Percentiles rank a stretch among this genome's conserved stretches.
phyloP scores from a whole-genome alignment of 805 yeast species.

The Wilhelminamyces savonicus region DNA sequence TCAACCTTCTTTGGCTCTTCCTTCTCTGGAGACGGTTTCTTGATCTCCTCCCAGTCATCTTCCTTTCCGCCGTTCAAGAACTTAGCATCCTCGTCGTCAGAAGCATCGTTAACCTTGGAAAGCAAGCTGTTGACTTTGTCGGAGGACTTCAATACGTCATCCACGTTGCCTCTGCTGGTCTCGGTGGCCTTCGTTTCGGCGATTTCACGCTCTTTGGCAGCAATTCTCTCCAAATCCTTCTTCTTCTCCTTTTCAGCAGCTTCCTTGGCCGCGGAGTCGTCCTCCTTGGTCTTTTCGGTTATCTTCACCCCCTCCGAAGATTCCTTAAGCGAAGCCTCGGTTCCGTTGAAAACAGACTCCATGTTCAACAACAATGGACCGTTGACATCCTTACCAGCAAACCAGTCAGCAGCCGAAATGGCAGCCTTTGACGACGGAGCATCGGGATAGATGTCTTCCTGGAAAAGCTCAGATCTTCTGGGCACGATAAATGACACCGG shows the following conservation, averaged over 20 bases:
- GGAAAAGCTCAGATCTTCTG: slow-evolving; percentile 88
- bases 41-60: slow-evolving; percentile 38
- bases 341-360: slow-evolving; percentile 76
- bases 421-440: slow-evolving; percentile 81
- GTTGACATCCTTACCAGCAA: slow-evolving; percentile 67
- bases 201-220: not conserved
- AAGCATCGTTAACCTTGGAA: slow-evolving; percentile 30
- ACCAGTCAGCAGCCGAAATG: slow-evolving; percentile 71
- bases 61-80: slow-evolving; percentile 17
- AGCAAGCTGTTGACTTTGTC: slow-evolving; percentile 28
- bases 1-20: slow-evolving; percentile 5
- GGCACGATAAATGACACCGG: slow-evolving; percentile 93
- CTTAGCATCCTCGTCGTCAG: slow-evolving; percentile 30
- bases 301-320: slow-evolving; percentile 23
- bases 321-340: slow-evolving; percentile 43
- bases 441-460: slow-evolving; percentile 88
- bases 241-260: slow-evolving; percentile 12
- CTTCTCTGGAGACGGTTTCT: slow-evolving; percentile 12
- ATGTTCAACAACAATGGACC: slow-evolving; percentile 78
- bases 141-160: slow-evolving; percentile 31
- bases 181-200: slow-evolving; percentile 2
- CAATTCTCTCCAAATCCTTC: slow-evolving; percentile 4
- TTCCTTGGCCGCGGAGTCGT: slow-evolving; percentile 12
- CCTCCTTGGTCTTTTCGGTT: slow-evolving; percentile 12
- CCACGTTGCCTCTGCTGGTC: slow-evolving; percentile 17